These are phyloP conservation scores for Prinsepia uniflora DNA, from an alignment of 306 rosid genomes.

Conservation along the genomic window DNA sequence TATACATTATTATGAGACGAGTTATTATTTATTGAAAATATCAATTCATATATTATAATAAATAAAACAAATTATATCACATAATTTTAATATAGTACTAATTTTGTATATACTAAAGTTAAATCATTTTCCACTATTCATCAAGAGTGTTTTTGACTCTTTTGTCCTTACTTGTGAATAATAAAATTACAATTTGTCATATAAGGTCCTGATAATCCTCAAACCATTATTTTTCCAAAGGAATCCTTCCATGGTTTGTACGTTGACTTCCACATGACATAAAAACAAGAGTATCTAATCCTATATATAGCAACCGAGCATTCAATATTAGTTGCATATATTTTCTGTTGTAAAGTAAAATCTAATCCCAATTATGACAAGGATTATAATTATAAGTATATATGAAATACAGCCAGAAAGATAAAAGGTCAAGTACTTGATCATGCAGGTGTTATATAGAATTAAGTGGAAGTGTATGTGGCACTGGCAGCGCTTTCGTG, in stretches of 20 bases:
- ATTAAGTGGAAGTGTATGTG: neutral
- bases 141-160: too few species aligned
- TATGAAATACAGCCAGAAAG: neutral
- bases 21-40: too few species aligned
- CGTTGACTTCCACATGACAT: neutral
- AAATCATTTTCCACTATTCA: too few species aligned
- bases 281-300: constrained; percentile 8
- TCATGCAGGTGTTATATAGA: neutral
- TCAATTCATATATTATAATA: neutral
- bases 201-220: too few species aligned
- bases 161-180: too few species aligned
- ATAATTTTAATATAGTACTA: too few species aligned
- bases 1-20: too few species aligned
- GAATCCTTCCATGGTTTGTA: neutral
- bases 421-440: neutral
- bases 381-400: neutral
- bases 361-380: neutral
- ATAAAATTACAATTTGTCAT: neutral
- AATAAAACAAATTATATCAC: neutral
- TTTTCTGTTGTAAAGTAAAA: too few species aligned
- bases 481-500: neutral
- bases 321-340: neutral
- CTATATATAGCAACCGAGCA: neutral
- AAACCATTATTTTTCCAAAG: neutral
- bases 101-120: too few species aligned